A percentile compares a stretch with the other conserved stretches of the same genome.
Evolutionary conservation across 495 filamentous ascomycete species (phyloP).

Genomic region (Poronia punctata): DNA sequence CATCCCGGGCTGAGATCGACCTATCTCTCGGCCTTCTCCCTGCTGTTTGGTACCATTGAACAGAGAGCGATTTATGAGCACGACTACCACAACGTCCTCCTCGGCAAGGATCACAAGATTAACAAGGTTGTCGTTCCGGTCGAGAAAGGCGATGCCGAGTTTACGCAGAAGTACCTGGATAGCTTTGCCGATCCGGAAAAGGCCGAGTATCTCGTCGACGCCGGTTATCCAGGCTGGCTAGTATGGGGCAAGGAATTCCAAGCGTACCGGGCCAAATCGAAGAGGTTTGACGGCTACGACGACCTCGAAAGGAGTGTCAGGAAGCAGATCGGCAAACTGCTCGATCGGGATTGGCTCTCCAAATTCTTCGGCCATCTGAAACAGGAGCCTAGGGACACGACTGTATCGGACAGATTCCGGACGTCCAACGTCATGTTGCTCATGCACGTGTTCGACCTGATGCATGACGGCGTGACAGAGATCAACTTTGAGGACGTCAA

Average conservation of each 20-base stretch:
- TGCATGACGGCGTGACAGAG: constrained; percentile 63
- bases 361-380: constrained; percentile 89
- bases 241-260: constrained; percentile 84
- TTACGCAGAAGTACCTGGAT: constrained; percentile 69
- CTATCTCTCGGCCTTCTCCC: constrained; percentile 72
- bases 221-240: constrained; percentile 94
- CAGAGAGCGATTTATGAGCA: constrained; percentile 81
- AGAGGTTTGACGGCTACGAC: constrained; percentile 70
- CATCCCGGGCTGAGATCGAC: constrained; percentile 79
- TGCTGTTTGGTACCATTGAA: constrained; percentile 75
- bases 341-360: constrained; percentile 79
- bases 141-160: constrained; percentile 60
- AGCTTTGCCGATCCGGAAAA: constrained; percentile 69
- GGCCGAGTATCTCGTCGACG: constrained; percentile 82
- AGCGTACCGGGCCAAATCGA: constrained; percentile 63
- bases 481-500: constrained; percentile 86
- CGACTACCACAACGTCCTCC: constrained; percentile 75
- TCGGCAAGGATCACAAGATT: constrained; percentile 64
- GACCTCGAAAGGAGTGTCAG: constrained; percentile 69
- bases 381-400: constrained; percentile 87
- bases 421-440: constrained; percentile 80
- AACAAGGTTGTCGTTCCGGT: constrained; percentile 71
- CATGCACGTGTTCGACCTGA: constrained; percentile 79
- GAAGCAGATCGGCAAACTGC: constrained; percentile 69
- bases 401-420: constrained; percentile 75